phyloP scores from a whole-genome alignment of 768 basidiomycete species.

The Infundibulicybe gibba region DNA sequence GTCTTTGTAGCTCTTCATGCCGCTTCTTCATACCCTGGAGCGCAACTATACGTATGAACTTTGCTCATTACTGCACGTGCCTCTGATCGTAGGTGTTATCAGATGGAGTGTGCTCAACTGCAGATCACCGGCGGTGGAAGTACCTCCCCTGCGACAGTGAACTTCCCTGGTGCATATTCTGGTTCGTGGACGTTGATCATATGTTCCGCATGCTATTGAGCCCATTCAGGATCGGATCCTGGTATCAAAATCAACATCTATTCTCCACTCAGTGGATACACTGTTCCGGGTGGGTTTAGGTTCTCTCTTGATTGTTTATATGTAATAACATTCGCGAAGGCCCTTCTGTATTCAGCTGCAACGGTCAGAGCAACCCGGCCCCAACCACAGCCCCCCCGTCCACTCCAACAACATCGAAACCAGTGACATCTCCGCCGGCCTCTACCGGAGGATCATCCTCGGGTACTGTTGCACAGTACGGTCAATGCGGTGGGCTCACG shows the following conservation, averaged over 20 bases:
- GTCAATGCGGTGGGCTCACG: constrained; percentile 38
- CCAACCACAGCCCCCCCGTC: constrained; percentile 10
- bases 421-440: constrained; percentile 13
- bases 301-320: background rate
- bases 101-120: constrained; percentile 49
- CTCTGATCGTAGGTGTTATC: background rate
- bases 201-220: background rate
- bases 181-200: constrained; percentile 14
- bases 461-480: constrained; percentile 35
- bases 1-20: constrained; percentile 36
- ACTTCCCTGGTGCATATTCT: constrained; percentile 45
- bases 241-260: constrained; percentile 46
- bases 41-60: constrained; percentile 48
- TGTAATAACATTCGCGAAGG: constrained; percentile 14
- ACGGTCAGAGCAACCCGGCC: constrained; percentile 14
- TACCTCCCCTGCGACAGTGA: constrained; percentile 37
- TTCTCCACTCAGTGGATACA: constrained; percentile 30
- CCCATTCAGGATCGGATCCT: constrained; percentile 34
- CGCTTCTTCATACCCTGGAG: constrained; percentile 45
- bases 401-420: constrained; percentile 7
- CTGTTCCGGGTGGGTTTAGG: constrained; percentile 31
- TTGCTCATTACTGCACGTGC: background rate
- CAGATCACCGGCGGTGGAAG: constrained; percentile 41
- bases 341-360: constrained; percentile 35
- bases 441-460: constrained; percentile 8